These are phyloP conservation scores for Pneumocystis sp. DNA, from an alignment of 1,139 yeast genomes.

Conservation along the genomic window DNA sequence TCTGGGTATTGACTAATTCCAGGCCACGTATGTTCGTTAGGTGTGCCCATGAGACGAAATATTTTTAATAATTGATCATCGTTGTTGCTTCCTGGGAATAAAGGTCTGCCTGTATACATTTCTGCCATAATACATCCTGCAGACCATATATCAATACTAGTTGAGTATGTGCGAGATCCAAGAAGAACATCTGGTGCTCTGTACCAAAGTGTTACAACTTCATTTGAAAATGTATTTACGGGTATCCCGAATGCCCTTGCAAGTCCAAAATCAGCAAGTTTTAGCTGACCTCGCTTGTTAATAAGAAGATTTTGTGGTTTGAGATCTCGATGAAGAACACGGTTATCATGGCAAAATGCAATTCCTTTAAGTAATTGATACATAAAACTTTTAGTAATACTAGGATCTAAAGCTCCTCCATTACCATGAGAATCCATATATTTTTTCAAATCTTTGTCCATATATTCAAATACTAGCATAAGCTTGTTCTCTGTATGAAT, in stretches of 20 bases:
- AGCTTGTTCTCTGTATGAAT: slow-evolving; percentile 94
- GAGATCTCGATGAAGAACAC: slow-evolving; percentile 88
- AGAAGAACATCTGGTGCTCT: slow-evolving; percentile 90
- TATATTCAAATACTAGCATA: slow-evolving; percentile 81
- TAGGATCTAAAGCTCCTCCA: slow-evolving; percentile 44
- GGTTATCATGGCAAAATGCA: slow-evolving; percentile 86
- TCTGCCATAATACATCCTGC: slow-evolving; percentile 97
- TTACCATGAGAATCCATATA: slow-evolving; percentile 96
- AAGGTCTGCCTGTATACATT: slow-evolving; percentile 90
- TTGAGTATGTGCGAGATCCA: slow-evolving; percentile 94
- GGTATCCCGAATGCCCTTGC: slow-evolving; percentile 96
- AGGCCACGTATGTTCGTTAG: slow-evolving; percentile 90
- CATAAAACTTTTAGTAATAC: slow-evolving; percentile 87
- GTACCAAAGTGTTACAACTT: slow-evolving; percentile 92
- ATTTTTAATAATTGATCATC: slow-evolving; percentile 94
- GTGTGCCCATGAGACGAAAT: slow-evolving; percentile 85
- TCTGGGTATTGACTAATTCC: slow-evolving; percentile 90
- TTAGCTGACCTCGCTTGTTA: slow-evolving; percentile 87
- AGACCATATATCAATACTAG: slow-evolving; percentile 99
- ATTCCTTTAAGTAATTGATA: slow-evolving; percentile 84
- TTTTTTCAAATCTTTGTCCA: slow-evolving; percentile 86
- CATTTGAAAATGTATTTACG: slow-evolving; percentile 85
- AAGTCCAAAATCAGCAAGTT: slow-evolving; percentile 91
- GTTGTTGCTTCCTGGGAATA: slow-evolving; percentile 95
- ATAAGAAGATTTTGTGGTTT: slow-evolving; percentile 92